These are phyloP conservation scores for Sphenostylis stenocarpa DNA, from an alignment of 306 rosid species.

Conservation along the genomic window DNA sequence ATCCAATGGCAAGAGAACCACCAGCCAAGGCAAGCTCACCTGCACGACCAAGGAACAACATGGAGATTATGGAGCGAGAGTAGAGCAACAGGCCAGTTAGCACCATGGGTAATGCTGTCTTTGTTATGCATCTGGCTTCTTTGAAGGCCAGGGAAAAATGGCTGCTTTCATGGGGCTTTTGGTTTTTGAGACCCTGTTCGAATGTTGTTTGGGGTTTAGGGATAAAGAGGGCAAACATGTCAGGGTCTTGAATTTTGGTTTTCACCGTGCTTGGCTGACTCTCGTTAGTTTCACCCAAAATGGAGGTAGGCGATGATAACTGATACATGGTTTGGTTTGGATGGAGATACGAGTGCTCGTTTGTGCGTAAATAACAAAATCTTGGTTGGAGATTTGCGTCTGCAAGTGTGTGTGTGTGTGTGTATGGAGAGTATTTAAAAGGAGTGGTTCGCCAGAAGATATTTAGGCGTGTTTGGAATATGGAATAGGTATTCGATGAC, in stretches of 20 bases:
- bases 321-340: conserved; percentile 41
- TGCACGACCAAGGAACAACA: conserved; percentile 83
- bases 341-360: not conserved
- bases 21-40: conserved; percentile 79
- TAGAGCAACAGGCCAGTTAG: conserved; percentile 71
- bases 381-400: conserved; percentile 1
- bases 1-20: conserved; percentile 83
- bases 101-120: conserved; percentile 70
- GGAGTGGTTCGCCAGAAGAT: not conserved
- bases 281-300: conserved; percentile 23
- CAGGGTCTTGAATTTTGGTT: conserved; percentile 20
- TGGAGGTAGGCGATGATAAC: conserved; percentile 29
- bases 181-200: not conserved
- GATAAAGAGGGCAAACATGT: conserved; percentile 46
- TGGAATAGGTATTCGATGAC: too few species aligned
- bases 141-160: conserved; percentile 34
- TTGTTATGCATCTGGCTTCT: conserved; percentile 56
- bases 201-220: conserved; percentile 51
- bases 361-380: not conserved
- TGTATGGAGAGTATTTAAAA: conserved; percentile 31
- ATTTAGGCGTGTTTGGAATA: not conserved
- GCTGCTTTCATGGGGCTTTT: conserved; percentile 19
- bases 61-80: conserved; percentile 84
- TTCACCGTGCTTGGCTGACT: conserved; percentile 31
- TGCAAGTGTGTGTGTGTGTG: too few species aligned